Conservation (phyloP, 805 yeast genomes). For the Kurtzmaniella fragi region DNA sequence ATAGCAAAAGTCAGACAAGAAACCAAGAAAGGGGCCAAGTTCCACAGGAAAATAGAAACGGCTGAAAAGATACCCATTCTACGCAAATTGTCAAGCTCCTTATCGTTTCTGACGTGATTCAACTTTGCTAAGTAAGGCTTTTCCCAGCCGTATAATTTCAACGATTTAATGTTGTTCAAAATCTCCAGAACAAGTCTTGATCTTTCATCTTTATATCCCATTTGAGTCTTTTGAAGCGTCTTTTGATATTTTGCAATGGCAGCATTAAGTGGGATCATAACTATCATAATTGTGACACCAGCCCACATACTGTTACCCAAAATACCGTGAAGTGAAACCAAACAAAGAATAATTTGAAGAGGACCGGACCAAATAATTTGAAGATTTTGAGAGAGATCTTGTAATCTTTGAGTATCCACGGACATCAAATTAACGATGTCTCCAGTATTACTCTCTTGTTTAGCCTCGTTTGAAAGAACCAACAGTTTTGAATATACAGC, state of each 20-base stretch:
- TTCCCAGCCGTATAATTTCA: constrained; percentile 97
- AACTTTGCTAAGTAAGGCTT: constrained; percentile 71
- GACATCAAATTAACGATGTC: constrained; percentile 94
- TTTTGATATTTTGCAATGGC: constrained; percentile 63
- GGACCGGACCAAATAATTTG: constrained; percentile 92
- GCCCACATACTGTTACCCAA: constrained; percentile 95
- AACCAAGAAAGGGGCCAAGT: constrained; percentile 83
- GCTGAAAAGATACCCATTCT: constrained; percentile 72
- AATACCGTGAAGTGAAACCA: constrained; percentile 63
- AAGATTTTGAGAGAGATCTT: constrained; percentile 73
- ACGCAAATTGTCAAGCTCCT: constrained; percentile 72
- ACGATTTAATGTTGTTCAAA: constrained; percentile 83
- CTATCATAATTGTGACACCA: constrained; percentile 73
- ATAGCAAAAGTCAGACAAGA: constrained; percentile 85
- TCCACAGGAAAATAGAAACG: constrained; percentile 70
- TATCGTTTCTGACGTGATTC: constrained; percentile 78
- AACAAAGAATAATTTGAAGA: constrained; percentile 75
- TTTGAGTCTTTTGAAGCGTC: constrained; percentile 73
- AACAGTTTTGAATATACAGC: constrained; percentile 65
- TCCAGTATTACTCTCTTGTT: constrained; percentile 73
- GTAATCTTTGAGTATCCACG: constrained; percentile 86
- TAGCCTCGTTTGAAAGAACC: constrained; percentile 65
- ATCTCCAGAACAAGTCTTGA: constrained; percentile 86
- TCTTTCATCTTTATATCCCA: constrained; percentile 89
- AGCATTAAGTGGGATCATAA: constrained; percentile 79